Percentiles rank a stretch among this genome's conserved stretches.
These are phyloP conservation scores for Aspergillus pseudoviridinutans DNA, from an alignment of 2,329 filamentous ascomycete species.

Conservation along the genomic window DNA sequence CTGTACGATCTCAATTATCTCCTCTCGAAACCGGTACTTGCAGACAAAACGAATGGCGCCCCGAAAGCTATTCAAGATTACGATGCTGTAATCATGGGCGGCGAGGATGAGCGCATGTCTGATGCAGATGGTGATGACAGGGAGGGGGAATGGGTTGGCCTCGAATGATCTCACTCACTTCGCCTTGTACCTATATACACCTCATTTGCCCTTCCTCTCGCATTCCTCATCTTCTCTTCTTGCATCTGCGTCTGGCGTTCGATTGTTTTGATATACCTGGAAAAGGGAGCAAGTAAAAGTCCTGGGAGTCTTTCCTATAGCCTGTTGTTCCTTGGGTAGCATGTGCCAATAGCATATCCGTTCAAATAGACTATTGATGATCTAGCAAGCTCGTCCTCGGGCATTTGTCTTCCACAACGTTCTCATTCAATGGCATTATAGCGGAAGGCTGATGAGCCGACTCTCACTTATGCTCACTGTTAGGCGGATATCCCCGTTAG, in stretches of 20 bases:
- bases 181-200: constrained; percentile 16
- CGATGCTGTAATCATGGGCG: constrained; percentile 14
- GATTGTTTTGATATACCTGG: constrained; percentile 22
- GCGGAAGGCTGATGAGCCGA: too few species aligned
- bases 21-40: constrained; percentile 49
- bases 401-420: neutral
- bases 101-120: constrained; percentile 25
- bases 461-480: neutral
- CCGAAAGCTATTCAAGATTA: constrained; percentile 27
- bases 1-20: constrained; percentile 86
- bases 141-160: constrained; percentile 52
- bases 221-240: constrained; percentile 13
- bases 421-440: neutral
- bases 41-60: constrained; percentile 23
- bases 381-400: neutral
- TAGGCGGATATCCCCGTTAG: neutral
- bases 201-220: constrained; percentile 7
- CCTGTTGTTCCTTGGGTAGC: neutral
- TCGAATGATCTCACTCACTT: constrained; percentile 40
- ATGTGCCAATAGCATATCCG: constrained; percentile 1
- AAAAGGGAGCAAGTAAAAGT: constrained; percentile 19
- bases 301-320: constrained; percentile 11
- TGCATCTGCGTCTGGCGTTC: constrained; percentile 31
- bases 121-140: constrained; percentile 35
- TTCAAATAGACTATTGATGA: constrained; percentile 2